Evolutionary conservation across 2,329 filamentous ascomycete genomes (phyloP), one percentile per base, ranked within the genome.

Genomic region (Rugonectria rugulosa): DNA sequence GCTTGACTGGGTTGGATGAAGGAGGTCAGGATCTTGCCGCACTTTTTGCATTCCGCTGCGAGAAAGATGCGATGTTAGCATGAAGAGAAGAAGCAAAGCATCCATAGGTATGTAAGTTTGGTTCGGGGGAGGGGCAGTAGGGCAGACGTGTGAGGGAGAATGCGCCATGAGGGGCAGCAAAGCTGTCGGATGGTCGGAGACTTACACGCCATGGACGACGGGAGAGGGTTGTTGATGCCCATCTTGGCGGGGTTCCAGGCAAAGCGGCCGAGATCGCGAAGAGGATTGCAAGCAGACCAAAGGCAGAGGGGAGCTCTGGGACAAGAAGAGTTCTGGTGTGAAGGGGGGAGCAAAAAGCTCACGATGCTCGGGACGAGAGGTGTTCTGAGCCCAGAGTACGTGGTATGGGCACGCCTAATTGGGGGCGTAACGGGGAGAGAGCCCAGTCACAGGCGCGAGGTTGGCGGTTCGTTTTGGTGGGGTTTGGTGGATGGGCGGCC

Each of bases 21-120:
- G 11, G 93, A 96, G 40, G 90, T 86, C 66, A 99, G 85, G 70
- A 98, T 98, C 81, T 96, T 97, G 72, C 90, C 90, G 72, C 92
- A 95, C 78, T 99, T 99, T 76, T 90, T 95, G 79, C 95, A 98
- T 80, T 99, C 95, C 80, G 92, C 94, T 97, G 75, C 65, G 27
- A 32, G 10, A 11, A 32, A 19, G 29, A 29, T 17, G 38, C 40
- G 43, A 43, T 48, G 46, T 58, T 40, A 64, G 60, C 57, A 53
- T 32, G 21, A 24, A 21, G 50, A 60, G 56, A 21, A 32, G 21
- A 51, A 57, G 43, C 29, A 42, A 9, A 46, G 26, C 38, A 34
- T 41, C 54, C 40, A 24, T 17, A 29, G 24, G 36, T 34, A 29
- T 24, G 24, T 38, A n/a, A n/a, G 12, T 24, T 29, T 15, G 24